Conservation (phyloP, 257 asterid genomes). For the Solanum megistacrolobum region DNA sequence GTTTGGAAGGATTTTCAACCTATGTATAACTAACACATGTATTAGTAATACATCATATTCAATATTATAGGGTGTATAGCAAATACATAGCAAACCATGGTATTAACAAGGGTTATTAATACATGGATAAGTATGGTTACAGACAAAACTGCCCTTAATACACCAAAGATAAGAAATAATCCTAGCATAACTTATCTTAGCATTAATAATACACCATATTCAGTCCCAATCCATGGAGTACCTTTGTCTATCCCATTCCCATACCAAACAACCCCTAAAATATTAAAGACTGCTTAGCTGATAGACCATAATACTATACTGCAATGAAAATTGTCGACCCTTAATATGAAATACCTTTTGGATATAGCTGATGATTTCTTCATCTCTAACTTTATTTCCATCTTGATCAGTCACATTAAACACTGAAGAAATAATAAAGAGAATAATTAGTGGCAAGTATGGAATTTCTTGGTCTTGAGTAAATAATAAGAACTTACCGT, state of each 20-base stretch:
- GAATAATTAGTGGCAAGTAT: neutral
- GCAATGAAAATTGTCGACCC: neutral
- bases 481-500: slow-evolving; percentile 31
- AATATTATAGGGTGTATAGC: neutral
- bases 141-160: neutral
- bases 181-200: neutral
- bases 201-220: neutral
- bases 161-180: neutral
- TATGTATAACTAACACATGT: neutral
- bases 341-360: slow-evolving; percentile 36
- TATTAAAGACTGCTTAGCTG: neutral
- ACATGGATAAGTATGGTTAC: neutral
- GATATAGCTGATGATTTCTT: slow-evolving; percentile 40
- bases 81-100: neutral
- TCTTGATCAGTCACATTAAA: slow-evolving; percentile 52
- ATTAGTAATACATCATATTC: neutral
- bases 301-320: neutral
- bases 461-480: neutral
- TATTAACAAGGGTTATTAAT: neutral
- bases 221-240: neutral
- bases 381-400: slow-evolving; percentile 55
- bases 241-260: neutral
- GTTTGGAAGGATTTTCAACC: neutral
- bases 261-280: neutral
- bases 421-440: slow-evolving; percentile 25